Conservation (phyloP, 352 stramenopile genomes). For the Phytophthora capsici region DNA sequence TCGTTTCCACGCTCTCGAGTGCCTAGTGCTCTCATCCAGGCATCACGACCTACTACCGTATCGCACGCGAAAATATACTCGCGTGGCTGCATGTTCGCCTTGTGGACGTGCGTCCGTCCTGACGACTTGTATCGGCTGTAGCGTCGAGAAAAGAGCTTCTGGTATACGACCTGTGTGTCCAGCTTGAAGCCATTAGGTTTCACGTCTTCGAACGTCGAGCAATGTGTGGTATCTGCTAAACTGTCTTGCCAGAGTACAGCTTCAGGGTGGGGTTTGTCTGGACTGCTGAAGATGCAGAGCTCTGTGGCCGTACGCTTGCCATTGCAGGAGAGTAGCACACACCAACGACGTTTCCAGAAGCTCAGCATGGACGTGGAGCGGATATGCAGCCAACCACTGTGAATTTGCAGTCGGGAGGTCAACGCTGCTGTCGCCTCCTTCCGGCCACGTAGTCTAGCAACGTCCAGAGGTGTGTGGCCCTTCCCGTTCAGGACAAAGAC, state of each 20-base stretch:
- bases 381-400: constrained; percentile 67
- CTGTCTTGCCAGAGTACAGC: constrained; percentile 55
- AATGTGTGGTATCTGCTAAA: constrained; percentile 27
- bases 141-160: constrained; percentile 30
- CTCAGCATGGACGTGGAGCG: constrained; percentile 43
- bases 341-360: constrained; percentile 74
- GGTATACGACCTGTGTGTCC: constrained; percentile 46
- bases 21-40: constrained; percentile 48
- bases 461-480: constrained; percentile 65
- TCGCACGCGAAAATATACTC: constrained; percentile 56
- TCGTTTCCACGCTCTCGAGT: constrained; percentile 21
- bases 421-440: constrained; percentile 50
- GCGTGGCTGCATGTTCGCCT: constrained; percentile 23
- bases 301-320: constrained; percentile 49
- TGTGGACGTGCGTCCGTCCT: constrained; percentile 35
- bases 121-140: constrained; percentile 46
- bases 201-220: constrained; percentile 24
- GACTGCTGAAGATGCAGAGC: constrained; percentile 57
- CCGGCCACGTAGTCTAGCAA: constrained; percentile 55
- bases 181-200: constrained; percentile 56
- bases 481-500: constrained; percentile 58
- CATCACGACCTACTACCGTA: constrained; percentile 31
- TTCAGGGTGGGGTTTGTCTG: constrained; percentile 43
- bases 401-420: constrained; percentile 52
- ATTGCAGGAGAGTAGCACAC: constrained; percentile 61